Conservation (phyloP, 2,329 filamentous ascomycete genomes). For the Fusarium falciforme region DNA sequence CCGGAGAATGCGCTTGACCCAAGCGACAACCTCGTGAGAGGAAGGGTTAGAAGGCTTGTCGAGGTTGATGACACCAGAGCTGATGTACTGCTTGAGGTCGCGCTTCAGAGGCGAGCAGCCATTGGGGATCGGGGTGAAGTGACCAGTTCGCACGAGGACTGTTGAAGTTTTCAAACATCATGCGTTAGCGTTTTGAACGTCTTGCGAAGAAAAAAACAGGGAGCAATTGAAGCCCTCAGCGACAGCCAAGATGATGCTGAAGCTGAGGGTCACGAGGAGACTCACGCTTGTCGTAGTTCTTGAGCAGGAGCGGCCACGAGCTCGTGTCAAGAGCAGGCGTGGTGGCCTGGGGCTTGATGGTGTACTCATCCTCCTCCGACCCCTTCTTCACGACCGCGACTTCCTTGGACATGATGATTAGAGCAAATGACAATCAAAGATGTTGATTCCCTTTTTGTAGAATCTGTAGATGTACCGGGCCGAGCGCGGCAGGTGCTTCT, state of each 20-base stretch:
- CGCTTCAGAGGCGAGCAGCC: constrained; percentile 92
- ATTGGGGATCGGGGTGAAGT: constrained; percentile 96
- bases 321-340: constrained; percentile 85
- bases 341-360: constrained; percentile 91
- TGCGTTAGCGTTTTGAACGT: constrained; percentile 27
- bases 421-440: constrained; percentile 8
- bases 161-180: constrained; percentile 34
- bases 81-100: constrained; percentile 97
- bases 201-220: not conserved
- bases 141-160: constrained; percentile 93
- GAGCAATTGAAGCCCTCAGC: constrained; percentile 12
- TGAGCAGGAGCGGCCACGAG: constrained; percentile 92
- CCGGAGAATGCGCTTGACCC: constrained; percentile 98
- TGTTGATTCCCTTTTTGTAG: constrained; percentile 19
- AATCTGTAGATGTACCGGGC: constrained; percentile 43
- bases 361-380: constrained; percentile 75
- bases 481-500: constrained; percentile 42
- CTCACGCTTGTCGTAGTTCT: constrained; percentile 94
- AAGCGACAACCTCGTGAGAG: constrained; percentile 98
- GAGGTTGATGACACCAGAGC: constrained; percentile 97
- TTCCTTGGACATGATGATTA: constrained; percentile 59
- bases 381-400: constrained; percentile 49
- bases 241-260: not conserved
- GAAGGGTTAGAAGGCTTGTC: constrained; percentile 90
- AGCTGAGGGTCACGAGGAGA: constrained; percentile 33